Conservation (phyloP, 1,139 yeast species). For the Candida sanyaensis region DNA sequence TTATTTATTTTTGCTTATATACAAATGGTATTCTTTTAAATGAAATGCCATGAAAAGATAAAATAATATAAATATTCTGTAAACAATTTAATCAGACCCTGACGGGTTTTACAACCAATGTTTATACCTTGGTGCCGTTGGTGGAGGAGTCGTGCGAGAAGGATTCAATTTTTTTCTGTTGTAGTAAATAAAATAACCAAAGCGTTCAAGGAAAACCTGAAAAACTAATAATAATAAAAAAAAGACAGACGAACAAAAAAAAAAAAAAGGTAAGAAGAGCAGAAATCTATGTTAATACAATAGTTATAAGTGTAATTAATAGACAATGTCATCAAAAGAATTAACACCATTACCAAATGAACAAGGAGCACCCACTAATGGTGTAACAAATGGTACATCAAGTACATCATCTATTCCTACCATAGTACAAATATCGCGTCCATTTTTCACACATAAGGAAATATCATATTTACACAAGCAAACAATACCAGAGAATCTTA, state of each 20-base stretch:
- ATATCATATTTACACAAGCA: slow-evolving; percentile 52
- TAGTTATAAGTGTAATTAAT: too few species aligned
- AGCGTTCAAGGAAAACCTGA: too few species aligned
- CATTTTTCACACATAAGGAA: slow-evolving; percentile 61
- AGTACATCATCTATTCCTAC: slow-evolving; percentile 17
- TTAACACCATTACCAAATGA: slow-evolving; percentile 4
- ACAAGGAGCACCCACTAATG: not conserved
- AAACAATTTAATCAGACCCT: too few species aligned
- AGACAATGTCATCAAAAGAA: slow-evolving; percentile 6
- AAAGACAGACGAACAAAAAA: not conserved
- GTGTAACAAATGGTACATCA: not conserved
- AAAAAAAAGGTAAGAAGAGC: slow-evolving; percentile 3
- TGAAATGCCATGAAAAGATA: too few species aligned
- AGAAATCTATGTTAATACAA: not conserved
- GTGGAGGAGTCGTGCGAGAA: too few species aligned
- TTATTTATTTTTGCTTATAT: slow-evolving; percentile 2
- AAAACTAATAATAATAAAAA: too few species aligned
- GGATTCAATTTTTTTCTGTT: too few species aligned
- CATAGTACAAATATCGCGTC: slow-evolving; percentile 58
- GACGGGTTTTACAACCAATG: too few species aligned
- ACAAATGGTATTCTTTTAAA: not conserved
- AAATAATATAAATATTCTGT: not conserved
- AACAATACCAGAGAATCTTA: slow-evolving; percentile 52
- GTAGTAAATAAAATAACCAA: too few species aligned
- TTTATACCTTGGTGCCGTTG: too few species aligned